These are phyloP conservation scores for Rhizopogon hawkerae DNA, from an alignment of 1,284 basidiomycete species.

Conservation along the genomic window DNA sequence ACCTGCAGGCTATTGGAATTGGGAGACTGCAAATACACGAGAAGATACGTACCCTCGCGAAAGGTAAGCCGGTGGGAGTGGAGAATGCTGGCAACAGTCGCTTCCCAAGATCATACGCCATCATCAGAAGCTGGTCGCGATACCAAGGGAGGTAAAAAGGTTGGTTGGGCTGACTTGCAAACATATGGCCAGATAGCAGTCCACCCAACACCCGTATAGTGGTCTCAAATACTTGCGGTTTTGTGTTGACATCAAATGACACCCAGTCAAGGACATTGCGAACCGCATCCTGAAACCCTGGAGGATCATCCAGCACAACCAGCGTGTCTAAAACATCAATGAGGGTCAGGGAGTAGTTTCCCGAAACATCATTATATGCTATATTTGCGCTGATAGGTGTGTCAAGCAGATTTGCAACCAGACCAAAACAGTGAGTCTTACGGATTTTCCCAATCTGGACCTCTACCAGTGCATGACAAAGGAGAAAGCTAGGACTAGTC, in stretches of 20 bases:
- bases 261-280: conserved; percentile 69
- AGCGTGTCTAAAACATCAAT: conserved; percentile 79
- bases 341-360: conserved; percentile 78
- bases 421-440: conserved; percentile 33
- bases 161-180: conserved; percentile 56
- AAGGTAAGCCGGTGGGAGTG: conserved; percentile 84
- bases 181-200: conserved; percentile 77
- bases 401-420: conserved; percentile 9
- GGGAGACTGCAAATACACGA: not conserved
- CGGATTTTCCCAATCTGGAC: conserved; percentile 75
- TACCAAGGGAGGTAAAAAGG: conserved; percentile 75
- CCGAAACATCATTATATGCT: conserved; percentile 76
- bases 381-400: conserved; percentile 47
- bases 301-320: conserved; percentile 64
- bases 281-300: conserved; percentile 70
- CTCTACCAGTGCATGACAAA: conserved; percentile 75
- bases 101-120: conserved; percentile 80
- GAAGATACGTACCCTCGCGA: conserved; percentile 58
- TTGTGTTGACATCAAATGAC: conserved; percentile 81
- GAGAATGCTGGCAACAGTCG: conserved; percentile 82
- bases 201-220: conserved; percentile 87
- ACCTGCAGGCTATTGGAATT: conserved; percentile 36
- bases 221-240: conserved; percentile 87
- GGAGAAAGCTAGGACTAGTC: conserved; percentile 58
- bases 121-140: conserved; percentile 59